These are phyloP conservation scores for Cladophialophora immunda DNA, from an alignment of 2,329 filamentous ascomycete species.

Conservation along the genomic window DNA sequence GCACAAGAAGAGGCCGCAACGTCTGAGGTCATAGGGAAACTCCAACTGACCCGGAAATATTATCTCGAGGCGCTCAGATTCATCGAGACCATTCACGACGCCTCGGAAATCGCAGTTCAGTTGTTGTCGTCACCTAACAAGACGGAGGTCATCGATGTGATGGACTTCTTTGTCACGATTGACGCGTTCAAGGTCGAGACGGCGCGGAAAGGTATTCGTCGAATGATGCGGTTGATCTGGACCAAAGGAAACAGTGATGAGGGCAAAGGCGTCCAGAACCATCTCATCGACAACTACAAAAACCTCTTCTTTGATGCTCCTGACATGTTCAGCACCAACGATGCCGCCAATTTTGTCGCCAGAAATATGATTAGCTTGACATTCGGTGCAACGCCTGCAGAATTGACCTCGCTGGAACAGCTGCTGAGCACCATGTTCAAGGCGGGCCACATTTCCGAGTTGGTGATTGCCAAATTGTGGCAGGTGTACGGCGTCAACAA, in stretches of 20 bases:
- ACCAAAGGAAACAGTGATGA: slow-evolving; percentile 99
- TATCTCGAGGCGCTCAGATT: slow-evolving; percentile 94
- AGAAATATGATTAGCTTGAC: slow-evolving; percentile 99
- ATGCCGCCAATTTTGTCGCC: slow-evolving; percentile 93
- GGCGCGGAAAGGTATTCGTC: slow-evolving; percentile 87
- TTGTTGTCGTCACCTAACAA: slow-evolving; percentile 95
- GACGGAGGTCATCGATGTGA: slow-evolving; percentile 97
- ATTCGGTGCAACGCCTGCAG: slow-evolving; percentile 92
- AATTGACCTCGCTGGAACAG: slow-evolving; percentile 94
- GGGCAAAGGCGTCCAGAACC: slow-evolving; percentile 95
- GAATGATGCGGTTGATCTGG: slow-evolving; percentile 98
- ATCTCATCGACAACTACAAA: slow-evolving; percentile 96
- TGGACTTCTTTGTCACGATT: slow-evolving; percentile 96
- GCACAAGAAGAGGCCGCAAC: slow-evolving; percentile 87
- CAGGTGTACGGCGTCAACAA: slow-evolving; percentile 95
- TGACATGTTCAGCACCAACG: slow-evolving; percentile 84
- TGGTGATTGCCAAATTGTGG: slow-evolving; percentile 92
- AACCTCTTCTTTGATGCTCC: slow-evolving; percentile 96
- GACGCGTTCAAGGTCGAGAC: slow-evolving; percentile 97
- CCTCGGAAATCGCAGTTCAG: slow-evolving; percentile 82
- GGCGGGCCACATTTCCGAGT: slow-evolving; percentile 81
- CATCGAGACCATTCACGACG: slow-evolving; percentile 87
- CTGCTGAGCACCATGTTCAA: slow-evolving; percentile 98
- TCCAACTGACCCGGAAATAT: slow-evolving; percentile 88
- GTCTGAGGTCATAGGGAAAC: slow-evolving; percentile 84